Evolutionary conservation across 129 eudicot species (phyloP), one percentile per base, ranked within the genome.

Genomic region (Chrysanthemum makinoi): DNA sequence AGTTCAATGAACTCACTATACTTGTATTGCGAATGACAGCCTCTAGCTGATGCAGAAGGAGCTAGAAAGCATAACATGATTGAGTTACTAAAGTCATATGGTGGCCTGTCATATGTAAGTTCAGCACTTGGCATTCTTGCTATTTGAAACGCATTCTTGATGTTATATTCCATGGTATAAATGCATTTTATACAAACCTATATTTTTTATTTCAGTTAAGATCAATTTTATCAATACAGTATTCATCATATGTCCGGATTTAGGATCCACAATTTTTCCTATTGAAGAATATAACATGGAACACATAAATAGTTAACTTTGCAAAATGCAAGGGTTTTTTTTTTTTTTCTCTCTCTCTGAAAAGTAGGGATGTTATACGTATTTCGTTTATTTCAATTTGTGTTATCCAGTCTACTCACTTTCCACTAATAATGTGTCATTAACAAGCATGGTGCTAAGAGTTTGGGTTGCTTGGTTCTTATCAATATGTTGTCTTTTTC

Each of bases 31-130:
- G 78, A 43, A 62, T 89, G 75, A 70, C 90, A 93, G 96, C 98
- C 98, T 87, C 85, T 93, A 78, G 98, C 98, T 66, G 98, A 93
- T 82, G 98, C 98, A 3, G 98, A 93, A 77, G 98, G 98, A 76
- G 95, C 98, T 68, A 87, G 84, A 77, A 87, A 86, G 65, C 77
- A 77, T 80, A 75, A 76, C 74, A 87, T 89, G 95, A 87, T 89
- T 68, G 96, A 89, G 87, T 74, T 93, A 57, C 80, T 93, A 62
- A 93, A 83, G 86, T 79, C 96, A 6, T 79, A 78, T 60, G 98
- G 98, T 51, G 98, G 98, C 62, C 83, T 84, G 12, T 89, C 96
- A 39, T 89, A 73, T 82, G 98, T 93, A 89, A 93, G 98, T 81
- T 58, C 66, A 63, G 49, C 70, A 18, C 62, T n/a, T 12, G 35